Conservation (phyloP, 305 asterid genomes). For the Ajuga reptans region DNA sequence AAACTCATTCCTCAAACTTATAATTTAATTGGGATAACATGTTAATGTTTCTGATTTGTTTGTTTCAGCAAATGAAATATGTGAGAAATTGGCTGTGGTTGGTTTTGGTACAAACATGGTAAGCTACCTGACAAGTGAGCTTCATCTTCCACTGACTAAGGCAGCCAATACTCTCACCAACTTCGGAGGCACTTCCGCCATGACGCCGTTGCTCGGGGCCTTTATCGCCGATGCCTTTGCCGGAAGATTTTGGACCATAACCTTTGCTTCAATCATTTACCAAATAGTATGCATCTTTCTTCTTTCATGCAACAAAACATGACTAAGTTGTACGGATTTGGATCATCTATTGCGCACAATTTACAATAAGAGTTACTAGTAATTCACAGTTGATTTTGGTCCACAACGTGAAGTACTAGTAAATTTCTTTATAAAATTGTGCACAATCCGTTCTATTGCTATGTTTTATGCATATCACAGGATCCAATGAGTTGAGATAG, state of each 20-base stretch:
- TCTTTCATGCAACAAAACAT: too few species aligned
- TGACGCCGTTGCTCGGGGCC: constrained; percentile 57
- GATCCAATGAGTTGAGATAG: too few species aligned
- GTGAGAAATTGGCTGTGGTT: constrained; percentile 84
- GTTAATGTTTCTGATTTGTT: neutral
- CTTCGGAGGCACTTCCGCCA: constrained; percentile 58
- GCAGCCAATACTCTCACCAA: constrained; percentile 65
- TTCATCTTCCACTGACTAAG: constrained; percentile 58
- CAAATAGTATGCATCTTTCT: constrained; percentile 28
- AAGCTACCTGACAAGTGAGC: constrained; percentile 57
- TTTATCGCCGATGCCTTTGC: constrained; percentile 55
- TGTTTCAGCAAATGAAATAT: constrained; percentile 48
- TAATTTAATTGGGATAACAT: too few species aligned
- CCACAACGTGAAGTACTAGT: too few species aligned
- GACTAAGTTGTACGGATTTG: too few species aligned
- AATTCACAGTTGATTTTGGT: too few species aligned
- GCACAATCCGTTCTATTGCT: too few species aligned
- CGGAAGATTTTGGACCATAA: constrained; percentile 64
- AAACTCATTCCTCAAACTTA: too few species aligned
- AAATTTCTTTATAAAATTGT: too few species aligned
- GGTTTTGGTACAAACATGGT: constrained; percentile 74
- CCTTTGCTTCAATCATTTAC: constrained; percentile 42
- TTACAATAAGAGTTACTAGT: too few species aligned
- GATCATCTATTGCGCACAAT: too few species aligned
- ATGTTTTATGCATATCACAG: too few species aligned